phyloP scores from a whole-genome alignment of 2,329 filamentous ascomycete species.

The Epichloe gansuensis region DNA sequence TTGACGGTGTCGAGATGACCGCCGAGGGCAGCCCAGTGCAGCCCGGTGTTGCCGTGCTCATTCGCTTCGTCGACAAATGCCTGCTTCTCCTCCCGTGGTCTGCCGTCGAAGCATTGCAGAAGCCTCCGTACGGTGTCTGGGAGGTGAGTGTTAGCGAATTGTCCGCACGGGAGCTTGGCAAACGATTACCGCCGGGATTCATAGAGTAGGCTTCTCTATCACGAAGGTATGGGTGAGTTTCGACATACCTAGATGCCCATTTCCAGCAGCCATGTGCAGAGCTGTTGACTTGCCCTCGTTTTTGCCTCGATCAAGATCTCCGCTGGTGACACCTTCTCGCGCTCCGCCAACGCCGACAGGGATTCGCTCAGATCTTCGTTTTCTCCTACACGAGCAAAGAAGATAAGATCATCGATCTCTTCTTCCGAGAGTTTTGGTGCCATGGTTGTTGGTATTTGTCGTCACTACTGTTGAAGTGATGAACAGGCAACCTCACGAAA shows the following conservation, averaged over 20 bases:
- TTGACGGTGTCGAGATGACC: conserved; percentile 75
- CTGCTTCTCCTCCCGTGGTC: conserved; percentile 29
- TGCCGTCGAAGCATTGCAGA: conserved; percentile 29
- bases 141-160: conserved; percentile 1
- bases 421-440: conserved; percentile 55
- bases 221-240: not conserved
- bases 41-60: conserved; percentile 71
- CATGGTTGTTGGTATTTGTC: conserved; percentile 19
- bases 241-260: conserved; percentile 66
- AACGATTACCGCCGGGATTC: accelerated
- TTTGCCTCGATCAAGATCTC: conserved; percentile 58
- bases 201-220: not conserved
- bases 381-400: conserved; percentile 72
- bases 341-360: conserved; percentile 47
- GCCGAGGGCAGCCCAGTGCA: conserved; percentile 90
- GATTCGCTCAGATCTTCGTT: conserved; percentile 49
- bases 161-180: not conserved
- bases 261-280: conserved; percentile 86
- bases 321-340: conserved; percentile 46
- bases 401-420: conserved; percentile 83
- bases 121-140: conserved; percentile 34
- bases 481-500: conserved; percentile 15
- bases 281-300: conserved; percentile 70
- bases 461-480: not conserved
- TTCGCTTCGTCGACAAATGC: conserved; percentile 60